A percentile compares a stretch with the other conserved stretches of the same genome.
Conservation (phyloP, 2,329 filamentous ascomycete species). For the Acephala macrosclerotiorum region DNA sequence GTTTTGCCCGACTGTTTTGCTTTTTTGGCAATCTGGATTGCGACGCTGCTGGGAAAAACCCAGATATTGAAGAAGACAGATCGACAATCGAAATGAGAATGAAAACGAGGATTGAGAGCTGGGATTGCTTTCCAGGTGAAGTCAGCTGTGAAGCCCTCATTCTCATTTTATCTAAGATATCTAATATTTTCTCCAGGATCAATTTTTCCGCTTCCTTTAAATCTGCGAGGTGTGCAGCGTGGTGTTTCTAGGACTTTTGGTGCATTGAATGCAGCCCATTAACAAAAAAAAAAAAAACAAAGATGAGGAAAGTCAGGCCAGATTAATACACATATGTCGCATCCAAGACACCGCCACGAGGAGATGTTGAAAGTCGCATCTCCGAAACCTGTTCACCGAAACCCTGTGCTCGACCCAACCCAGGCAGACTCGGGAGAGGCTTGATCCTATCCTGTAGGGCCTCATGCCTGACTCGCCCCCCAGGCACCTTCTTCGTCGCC, state of each 20-base stretch:
- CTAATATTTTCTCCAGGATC: not conserved
- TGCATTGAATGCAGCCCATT: not conserved
- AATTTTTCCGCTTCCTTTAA: not conserved
- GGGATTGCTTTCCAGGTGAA: not conserved
- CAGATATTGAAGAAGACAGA: no score
- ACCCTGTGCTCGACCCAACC: not conserved
- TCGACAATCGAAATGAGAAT: no score
- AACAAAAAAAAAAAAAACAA: constrained; percentile 1
- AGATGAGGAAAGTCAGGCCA: constrained; percentile 1
- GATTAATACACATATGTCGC: constrained; percentile 8
- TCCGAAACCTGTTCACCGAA: constrained; percentile 4
- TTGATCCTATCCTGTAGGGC: constrained; percentile 1
- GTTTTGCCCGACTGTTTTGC: no score
- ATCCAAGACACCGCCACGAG: not conserved
- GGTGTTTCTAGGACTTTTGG: not conserved
- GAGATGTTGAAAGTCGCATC: not conserved
- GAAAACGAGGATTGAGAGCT: no score
- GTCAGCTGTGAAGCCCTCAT: constrained; percentile 6
- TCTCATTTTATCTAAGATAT: constrained; percentile 5
- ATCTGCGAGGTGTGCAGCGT: no score
- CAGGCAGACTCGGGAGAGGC: constrained; percentile 1
- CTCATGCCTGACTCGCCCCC: not conserved
- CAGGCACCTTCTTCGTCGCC: constrained; percentile 1
- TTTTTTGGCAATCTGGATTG: no score
- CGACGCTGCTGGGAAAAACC: no score